These are phyloP conservation scores for Monosporascus cannonballus DNA, from an alignment of 2,329 filamentous ascomycete genomes.

Conservation along the genomic window DNA sequence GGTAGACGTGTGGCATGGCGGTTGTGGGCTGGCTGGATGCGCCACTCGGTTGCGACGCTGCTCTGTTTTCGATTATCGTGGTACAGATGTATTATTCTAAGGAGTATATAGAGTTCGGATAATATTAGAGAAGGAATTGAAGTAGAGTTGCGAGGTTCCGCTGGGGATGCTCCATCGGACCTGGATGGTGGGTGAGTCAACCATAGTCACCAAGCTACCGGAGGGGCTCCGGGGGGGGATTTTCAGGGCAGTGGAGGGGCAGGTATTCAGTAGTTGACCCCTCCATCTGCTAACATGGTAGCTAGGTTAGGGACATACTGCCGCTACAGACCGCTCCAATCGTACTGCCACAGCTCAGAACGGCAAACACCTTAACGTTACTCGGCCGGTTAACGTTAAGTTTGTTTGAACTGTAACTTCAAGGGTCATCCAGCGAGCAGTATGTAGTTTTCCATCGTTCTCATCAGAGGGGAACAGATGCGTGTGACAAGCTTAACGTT, in stretches of 20 bases:
- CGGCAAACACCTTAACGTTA: conserved; percentile 13
- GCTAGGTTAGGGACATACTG: conserved; percentile 10
- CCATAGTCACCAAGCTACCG: not conserved
- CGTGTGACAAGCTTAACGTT: no score
- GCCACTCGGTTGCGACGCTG: not conserved
- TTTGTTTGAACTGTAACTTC: not conserved
- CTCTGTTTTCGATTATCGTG: not conserved
- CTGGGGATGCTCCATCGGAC: not conserved
- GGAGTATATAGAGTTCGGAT: no score
- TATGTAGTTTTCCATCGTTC: no score
- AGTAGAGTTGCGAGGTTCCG: not conserved
- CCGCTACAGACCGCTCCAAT: conserved; percentile 16
- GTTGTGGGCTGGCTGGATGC: conserved; percentile 1
- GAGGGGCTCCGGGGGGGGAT: not conserved
- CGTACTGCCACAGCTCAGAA: conserved; percentile 6
- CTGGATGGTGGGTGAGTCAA: conserved; percentile 19
- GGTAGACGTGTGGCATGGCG: conserved; percentile 69
- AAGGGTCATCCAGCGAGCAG: no score
- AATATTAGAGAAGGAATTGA: not conserved
- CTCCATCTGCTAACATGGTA: not conserved
- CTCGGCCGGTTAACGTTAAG: no score
- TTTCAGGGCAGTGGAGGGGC: conserved; percentile 12
- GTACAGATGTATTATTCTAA: not conserved
- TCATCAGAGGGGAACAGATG: no score
- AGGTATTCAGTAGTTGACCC: conserved; percentile 4